Conservation (phyloP, 1,284 basidiomycete genomes). For the Malassezia obtusa region DNA sequence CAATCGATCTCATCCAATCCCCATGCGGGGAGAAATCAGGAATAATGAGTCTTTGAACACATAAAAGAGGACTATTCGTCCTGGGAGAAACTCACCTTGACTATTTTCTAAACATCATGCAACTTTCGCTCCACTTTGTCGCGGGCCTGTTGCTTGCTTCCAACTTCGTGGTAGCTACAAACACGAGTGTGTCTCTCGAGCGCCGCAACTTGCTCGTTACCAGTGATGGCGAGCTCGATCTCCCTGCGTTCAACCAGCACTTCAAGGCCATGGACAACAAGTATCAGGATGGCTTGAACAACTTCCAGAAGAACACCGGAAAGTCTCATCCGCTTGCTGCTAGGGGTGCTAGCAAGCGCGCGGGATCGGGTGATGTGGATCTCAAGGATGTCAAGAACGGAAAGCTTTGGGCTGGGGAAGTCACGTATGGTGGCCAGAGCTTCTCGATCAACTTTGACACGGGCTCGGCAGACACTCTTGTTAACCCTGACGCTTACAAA, state of each 20-base stretch:
- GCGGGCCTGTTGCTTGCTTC: neutral
- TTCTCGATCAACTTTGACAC: slow-evolving; percentile 44
- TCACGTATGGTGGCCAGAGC: slow-evolving; percentile 32
- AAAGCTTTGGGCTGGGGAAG: slow-evolving; percentile 38
- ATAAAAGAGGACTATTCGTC: too few relatives aligned
- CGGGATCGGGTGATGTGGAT: too few relatives aligned
- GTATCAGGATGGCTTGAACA: neutral
- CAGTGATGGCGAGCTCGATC: neutral
- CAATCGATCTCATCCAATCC: too few relatives aligned
- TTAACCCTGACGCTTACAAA: slow-evolving; percentile 32
- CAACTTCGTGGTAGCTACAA: neutral
- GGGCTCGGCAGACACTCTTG: slow-evolving; percentile 39
- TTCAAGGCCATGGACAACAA: neutral
- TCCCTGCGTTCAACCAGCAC: too few relatives aligned
- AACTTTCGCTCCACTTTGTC: neutral
- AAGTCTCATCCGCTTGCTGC: slow-evolving; percentile 18
- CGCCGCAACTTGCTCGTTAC: neutral
- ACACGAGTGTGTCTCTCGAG: neutral
- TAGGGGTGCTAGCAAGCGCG: neutral
- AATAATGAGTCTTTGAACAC: too few relatives aligned
- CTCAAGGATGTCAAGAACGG: slow-evolving; percentile 28
- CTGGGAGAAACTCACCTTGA: too few relatives aligned
- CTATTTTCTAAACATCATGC: too few relatives aligned
- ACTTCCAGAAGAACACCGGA: slow-evolving; percentile 35
- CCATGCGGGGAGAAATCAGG: too few relatives aligned